Evolutionary conservation across 1,284 basidiomycete species (phyloP).

Genomic region (Vanrija humicola): DNA sequence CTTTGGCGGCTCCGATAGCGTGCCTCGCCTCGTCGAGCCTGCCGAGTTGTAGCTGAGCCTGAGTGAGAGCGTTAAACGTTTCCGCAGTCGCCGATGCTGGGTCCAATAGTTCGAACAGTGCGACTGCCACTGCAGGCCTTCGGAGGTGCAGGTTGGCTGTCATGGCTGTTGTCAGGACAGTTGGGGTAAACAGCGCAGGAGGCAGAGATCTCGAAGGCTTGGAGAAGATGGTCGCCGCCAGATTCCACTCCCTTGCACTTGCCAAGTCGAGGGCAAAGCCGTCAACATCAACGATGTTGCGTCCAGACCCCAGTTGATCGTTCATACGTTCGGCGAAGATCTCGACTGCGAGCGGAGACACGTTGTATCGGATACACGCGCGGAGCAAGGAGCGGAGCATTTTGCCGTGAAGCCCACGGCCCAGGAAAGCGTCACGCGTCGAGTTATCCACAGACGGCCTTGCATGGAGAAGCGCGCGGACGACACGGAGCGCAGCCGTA

Average conservation of each 20-base stretch:
- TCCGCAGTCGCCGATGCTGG: background rate
- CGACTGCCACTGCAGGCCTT: conserved; percentile 22
- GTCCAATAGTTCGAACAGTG: conserved; percentile 17
- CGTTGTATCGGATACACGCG: conserved; percentile 8
- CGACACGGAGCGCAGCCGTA: background rate
- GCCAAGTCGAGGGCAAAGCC: conserved; percentile 20
- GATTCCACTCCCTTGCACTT: conserved; percentile 14
- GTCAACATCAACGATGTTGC: conserved; percentile 11
- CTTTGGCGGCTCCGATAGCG: background rate
- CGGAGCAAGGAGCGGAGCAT: conserved; percentile 12
- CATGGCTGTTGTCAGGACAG: conserved; percentile 20
- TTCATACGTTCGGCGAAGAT: conserved; percentile 17
- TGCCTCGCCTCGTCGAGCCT: conserved; percentile 12
- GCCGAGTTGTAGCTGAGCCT: conserved; percentile 30
- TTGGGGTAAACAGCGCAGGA: conserved; percentile 10
- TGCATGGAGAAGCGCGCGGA: conserved; percentile 8
- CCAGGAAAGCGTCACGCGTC: conserved; percentile 3
- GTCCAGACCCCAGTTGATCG: conserved; percentile 1
- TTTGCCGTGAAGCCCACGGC: conserved; percentile 1
- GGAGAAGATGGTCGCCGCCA: conserved; percentile 19
- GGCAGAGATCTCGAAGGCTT: background rate
- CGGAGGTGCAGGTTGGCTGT: conserved; percentile 25
- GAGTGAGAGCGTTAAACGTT: conserved; percentile 16
- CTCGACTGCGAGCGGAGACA: conserved; percentile 5
- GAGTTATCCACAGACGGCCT: background rate